phyloP scores from a whole-genome alignment of 345 rosid genomes.

The Dimocarpus longan region DNA sequence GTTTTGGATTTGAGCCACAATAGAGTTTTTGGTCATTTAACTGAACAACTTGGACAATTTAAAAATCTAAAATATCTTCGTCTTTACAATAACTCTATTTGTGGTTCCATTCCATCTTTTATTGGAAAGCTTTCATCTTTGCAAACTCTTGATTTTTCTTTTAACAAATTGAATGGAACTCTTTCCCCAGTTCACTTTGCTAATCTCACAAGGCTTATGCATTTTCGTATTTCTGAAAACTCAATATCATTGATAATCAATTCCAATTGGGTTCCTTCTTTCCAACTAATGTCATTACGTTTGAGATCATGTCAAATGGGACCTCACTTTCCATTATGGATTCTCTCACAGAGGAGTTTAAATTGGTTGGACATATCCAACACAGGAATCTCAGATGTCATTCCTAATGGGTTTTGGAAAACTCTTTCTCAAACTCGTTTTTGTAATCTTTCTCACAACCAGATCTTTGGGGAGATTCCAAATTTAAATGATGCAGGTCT shows the following conservation, averaged over 20 bases:
- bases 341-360: slow-evolving; percentile 16
- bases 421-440: background rate
- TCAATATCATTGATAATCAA: no score
- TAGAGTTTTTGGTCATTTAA: background rate
- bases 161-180: background rate
- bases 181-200: no score
- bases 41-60: background rate
- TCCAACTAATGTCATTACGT: slow-evolving; percentile 5
- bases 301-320: slow-evolving; percentile 30
- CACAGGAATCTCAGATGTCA: slow-evolving; percentile 26
- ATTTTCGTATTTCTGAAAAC: no score
- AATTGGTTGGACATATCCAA: slow-evolving; percentile 27
- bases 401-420: slow-evolving; percentile 9
- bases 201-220: no score
- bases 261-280: no score
- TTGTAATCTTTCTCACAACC: no score
- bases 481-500: no score
- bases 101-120: background rate
- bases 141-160: background rate
- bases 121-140: slow-evolving; percentile 1
- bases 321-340: slow-evolving; percentile 35
- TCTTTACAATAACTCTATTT: background rate
- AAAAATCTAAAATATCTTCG: background rate
- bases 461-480: no score
- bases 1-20: accelerated